Percentiles rank a stretch among this genome's conserved stretches.
phyloP scores from a whole-genome alignment of 2,329 filamentous ascomycete species.

The Trichophyton schoenleinii region DNA sequence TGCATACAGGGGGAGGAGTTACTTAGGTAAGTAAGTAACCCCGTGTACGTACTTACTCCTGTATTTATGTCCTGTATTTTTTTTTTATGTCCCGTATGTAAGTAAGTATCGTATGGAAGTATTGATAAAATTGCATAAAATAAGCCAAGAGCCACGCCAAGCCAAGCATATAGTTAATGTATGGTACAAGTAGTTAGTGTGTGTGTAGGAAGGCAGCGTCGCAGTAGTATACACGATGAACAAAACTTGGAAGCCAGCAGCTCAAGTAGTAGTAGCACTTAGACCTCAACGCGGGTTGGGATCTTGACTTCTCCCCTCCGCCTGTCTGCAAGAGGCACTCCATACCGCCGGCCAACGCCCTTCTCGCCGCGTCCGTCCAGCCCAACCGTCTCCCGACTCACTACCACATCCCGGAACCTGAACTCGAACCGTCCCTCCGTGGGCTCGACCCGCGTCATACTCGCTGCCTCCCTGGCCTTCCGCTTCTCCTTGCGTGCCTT shows the following conservation, averaged over 20 bases:
- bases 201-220: too few relatives aligned
- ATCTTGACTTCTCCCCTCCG: constrained; percentile 54
- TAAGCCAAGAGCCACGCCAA: too few relatives aligned
- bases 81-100: too few relatives aligned
- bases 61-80: too few relatives aligned
- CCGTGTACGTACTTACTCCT: too few relatives aligned
- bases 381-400: constrained; percentile 45
- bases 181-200: too few relatives aligned
- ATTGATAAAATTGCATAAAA: too few relatives aligned
- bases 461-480: constrained; percentile 33
- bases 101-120: too few relatives aligned
- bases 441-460: constrained; percentile 32
- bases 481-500: constrained; percentile 28
- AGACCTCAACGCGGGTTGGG: constrained; percentile 45
- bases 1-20: too few relatives aligned
- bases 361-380: constrained; percentile 40
- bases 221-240: background rate
- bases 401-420: constrained; percentile 42
- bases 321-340: constrained; percentile 48
- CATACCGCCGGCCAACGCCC: constrained; percentile 49
- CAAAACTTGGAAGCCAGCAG: background rate
- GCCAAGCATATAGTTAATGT: too few relatives aligned
- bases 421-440: constrained; percentile 46
- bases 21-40: too few relatives aligned
- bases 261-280: constrained; percentile 6